Evolutionary conservation across 2,329 filamentous ascomycete genomes (phyloP).

Genomic region (Aspergillus spinulosporus): DNA sequence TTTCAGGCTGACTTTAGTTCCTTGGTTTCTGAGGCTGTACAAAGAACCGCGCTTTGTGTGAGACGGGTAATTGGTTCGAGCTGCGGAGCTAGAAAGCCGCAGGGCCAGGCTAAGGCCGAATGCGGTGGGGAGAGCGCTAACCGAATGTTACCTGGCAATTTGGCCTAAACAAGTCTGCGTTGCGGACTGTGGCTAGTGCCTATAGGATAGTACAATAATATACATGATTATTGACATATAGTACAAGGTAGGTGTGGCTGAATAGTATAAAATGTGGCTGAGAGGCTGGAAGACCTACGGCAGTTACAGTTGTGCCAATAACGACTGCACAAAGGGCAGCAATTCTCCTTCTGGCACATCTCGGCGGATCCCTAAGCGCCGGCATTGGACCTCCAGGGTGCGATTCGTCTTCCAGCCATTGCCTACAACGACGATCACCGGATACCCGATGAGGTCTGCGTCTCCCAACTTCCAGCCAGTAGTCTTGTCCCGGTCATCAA

Average conservation of each 20-base stretch:
- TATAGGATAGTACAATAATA: slow-evolving; percentile 12
- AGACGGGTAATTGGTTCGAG: too few species aligned
- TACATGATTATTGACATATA: slow-evolving; percentile 4
- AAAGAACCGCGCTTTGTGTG: too few species aligned
- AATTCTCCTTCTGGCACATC: slow-evolving; percentile 57
- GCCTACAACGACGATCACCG: slow-evolving; percentile 77
- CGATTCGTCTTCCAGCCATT: slow-evolving; percentile 62
- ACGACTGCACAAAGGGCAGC: slow-evolving; percentile 46
- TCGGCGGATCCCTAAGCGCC: slow-evolving; percentile 62
- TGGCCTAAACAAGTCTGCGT: too few species aligned
- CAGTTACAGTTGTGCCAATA: slow-evolving; percentile 45
- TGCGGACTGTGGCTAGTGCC: slow-evolving; percentile 5
- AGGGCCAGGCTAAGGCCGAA: too few species aligned
- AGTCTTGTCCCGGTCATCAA: slow-evolving; percentile 72
- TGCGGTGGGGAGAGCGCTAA: too few species aligned
- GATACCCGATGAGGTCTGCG: slow-evolving; percentile 86
- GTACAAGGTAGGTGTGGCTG: background rate
- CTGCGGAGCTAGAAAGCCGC: too few species aligned
- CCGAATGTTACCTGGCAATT: too few species aligned
- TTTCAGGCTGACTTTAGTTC: too few species aligned
- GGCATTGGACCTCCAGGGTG: slow-evolving; percentile 76
- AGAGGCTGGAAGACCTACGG: slow-evolving; percentile 42
- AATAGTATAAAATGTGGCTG: background rate
- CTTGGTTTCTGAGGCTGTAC: too few species aligned
- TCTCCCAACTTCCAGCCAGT: slow-evolving; percentile 87